Evolutionary conservation across 2,329 filamentous ascomycete genomes (phyloP), one percentile per base, ranked within the genome.

Genomic region (Dactylella cylindrospora): DNA sequence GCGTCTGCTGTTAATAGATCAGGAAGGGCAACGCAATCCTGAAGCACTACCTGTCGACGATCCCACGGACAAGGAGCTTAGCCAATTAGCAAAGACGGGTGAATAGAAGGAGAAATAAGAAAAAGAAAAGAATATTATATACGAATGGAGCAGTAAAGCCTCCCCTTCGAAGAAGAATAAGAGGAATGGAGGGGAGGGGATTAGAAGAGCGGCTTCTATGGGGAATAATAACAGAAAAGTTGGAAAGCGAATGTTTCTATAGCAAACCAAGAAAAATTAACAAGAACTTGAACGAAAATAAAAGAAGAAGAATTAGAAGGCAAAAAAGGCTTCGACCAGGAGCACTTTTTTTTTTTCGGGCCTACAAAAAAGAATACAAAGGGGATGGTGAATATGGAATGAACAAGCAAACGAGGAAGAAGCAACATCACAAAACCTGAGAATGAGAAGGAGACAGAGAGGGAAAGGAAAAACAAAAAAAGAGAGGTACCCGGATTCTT

Each of bases 191-290:
- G 31, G 28, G 44, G 26, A 50, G 44, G 44, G 28, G 46, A 50
- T 31, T 43, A 31, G 25, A 52, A 12, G 40, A 45, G 33, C 46
- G 35, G 25, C 29, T 43, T 51, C 35, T 39, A 53, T 25, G 29
- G 28, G 15, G 26, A 38, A 40, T 8, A 31, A 3, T 13, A n/a
- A 40, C 15, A 38, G 22, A 15, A 17, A 23, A 44, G 51, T 47
- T 41, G 47, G 40, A 41, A 61, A 61, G 41, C 47, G 49, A 53
- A 54, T 41, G 57, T 54, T 53, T 62, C 50, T 49, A 47, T 49
- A 54, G n/a, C n/a, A n/a, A n/a, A n/a, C n/a, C n/a, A n/a, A n/a
- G n/a, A n/a, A n/a, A n/a, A n/a, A n/a, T n/a, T n/a, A n/a, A n/a
- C n/a, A n/a, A n/a, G n/a, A n/a, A n/a, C n/a, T n/a, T n/a, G n/a